Conservation (phyloP, 1,284 basidiomycete genomes). For the Phylloporus gajari region DNA sequence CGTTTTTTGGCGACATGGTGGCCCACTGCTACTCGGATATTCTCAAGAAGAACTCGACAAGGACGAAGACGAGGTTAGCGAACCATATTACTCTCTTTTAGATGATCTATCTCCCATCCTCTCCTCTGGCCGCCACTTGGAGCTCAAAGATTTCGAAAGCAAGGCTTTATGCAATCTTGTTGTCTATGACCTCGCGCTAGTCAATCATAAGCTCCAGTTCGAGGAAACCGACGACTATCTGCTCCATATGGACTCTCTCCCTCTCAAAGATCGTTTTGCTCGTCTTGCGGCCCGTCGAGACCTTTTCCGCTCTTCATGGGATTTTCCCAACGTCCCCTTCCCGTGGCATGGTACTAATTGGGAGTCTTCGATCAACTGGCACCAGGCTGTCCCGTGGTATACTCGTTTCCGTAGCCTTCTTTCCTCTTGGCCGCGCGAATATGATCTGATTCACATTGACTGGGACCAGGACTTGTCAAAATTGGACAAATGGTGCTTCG, state of each 20-base stretch:
- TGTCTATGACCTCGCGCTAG: conserved; percentile 11
- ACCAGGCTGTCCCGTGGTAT: conserved; percentile 19
- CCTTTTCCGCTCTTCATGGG: conserved; percentile 18
- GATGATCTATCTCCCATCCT: conserved; percentile 3
- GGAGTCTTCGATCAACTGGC: conserved; percentile 7
- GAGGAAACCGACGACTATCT: conserved; percentile 14
- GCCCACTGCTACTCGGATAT: neutral
- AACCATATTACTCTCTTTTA: neutral
- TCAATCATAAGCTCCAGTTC: conserved; percentile 5
- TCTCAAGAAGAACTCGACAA: conserved; percentile 1
- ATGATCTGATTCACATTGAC: conserved; percentile 4
- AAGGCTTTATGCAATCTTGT: conserved; percentile 13
- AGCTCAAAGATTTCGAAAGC: conserved; percentile 12
- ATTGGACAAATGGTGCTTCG: conserved; percentile 1
- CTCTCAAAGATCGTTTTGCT: neutral
- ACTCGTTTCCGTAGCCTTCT: conserved; percentile 5
- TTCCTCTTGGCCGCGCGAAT: conserved; percentile 7
- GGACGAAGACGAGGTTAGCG: neutral
- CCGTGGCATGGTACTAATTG: conserved; percentile 10
- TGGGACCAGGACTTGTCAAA: conserved; percentile 8
- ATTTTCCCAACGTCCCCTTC: neutral
- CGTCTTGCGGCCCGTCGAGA: neutral
- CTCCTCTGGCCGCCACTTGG: neutral
- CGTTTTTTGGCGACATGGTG: conserved; percentile 7
- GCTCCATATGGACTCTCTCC: conserved; percentile 8